Conservation (phyloP, 2,329 filamentous ascomycete species). For the Colletotrichum limetticola region DNA sequence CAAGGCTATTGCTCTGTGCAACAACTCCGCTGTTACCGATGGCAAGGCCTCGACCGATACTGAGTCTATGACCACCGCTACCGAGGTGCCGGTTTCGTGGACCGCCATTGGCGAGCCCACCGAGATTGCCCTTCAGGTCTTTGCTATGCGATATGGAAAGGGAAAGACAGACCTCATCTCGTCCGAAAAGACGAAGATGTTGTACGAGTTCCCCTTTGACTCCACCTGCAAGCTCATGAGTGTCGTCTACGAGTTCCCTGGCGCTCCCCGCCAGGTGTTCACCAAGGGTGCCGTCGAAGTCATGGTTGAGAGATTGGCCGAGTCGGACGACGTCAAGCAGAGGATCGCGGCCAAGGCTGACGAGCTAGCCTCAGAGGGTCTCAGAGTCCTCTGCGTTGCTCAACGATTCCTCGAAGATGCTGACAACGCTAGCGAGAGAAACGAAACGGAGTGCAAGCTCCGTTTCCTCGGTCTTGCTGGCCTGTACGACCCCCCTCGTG, state of each 20-base stretch:
- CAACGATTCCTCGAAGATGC: constrained; percentile 54
- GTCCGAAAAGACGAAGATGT: constrained; percentile 54
- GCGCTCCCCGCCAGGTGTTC: constrained; percentile 54
- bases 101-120: constrained; percentile 74
- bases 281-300: constrained; percentile 70
- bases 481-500: constrained; percentile 77
- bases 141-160: constrained; percentile 74
- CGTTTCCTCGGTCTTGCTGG: constrained; percentile 77
- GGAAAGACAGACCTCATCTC: constrained; percentile 50
- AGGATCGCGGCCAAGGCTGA: constrained; percentile 62
- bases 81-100: constrained; percentile 56
- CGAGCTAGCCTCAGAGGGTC: constrained; percentile 69
- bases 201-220: constrained; percentile 79
- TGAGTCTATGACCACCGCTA: constrained; percentile 58
- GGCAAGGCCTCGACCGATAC: constrained; percentile 54
- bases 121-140: constrained; percentile 79
- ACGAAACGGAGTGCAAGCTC: constrained; percentile 65
- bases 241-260: constrained; percentile 65
- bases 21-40: constrained; percentile 64
- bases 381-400: constrained; percentile 76
- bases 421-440: constrained; percentile 58
- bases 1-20: constrained; percentile 69
- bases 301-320: constrained; percentile 62
- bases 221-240: constrained; percentile 81
- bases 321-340: constrained; percentile 57